Conservation (phyloP, 2,329 filamentous ascomycete species). For the Coccinonectria pachysandricola region DNA sequence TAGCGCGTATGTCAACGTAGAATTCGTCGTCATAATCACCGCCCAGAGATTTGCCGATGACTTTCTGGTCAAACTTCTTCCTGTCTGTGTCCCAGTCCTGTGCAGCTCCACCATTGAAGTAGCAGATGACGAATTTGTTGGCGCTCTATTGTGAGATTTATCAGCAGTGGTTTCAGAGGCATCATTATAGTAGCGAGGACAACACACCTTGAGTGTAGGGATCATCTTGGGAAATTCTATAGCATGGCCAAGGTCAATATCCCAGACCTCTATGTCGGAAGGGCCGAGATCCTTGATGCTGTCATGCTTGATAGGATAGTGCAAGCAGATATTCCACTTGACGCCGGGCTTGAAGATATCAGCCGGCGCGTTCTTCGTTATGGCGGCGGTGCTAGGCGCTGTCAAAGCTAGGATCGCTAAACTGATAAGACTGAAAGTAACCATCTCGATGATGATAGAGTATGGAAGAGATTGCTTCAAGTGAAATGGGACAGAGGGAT, state of each 20-base stretch:
- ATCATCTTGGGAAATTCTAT: conserved; percentile 17
- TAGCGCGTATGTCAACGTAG: conserved; percentile 20
- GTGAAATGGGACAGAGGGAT: too few species aligned
- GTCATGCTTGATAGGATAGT: conserved; percentile 20
- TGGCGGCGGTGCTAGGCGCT: not conserved
- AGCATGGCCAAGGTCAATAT: conserved; percentile 22
- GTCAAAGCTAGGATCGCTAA: not conserved
- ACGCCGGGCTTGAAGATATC: conserved; percentile 20
- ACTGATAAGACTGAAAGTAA: too few species aligned
- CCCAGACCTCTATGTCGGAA: conserved; percentile 18
- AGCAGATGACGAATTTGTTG: conserved; percentile 24
- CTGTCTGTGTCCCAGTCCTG: conserved; percentile 20
- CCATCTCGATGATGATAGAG: conserved; percentile 1
- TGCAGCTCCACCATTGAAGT: conserved; percentile 24
- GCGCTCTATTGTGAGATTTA: conserved; percentile 6
- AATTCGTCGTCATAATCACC: conserved; percentile 19
- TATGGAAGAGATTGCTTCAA: too few species aligned
- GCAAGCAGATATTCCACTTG: conserved; percentile 22
- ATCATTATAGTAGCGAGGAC: too few species aligned
- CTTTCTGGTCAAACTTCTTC: conserved; percentile 14
- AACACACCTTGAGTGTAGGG: conserved; percentile 19
- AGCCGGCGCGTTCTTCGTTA: conserved; percentile 1
- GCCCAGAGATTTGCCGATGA: conserved; percentile 15
- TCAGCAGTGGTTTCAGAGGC: not conserved
- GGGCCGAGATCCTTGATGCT: conserved; percentile 16